Evolutionary conservation across 1,284 basidiomycete species (phyloP).

Genomic region (Mycosarcoma mackinlayi): DNA sequence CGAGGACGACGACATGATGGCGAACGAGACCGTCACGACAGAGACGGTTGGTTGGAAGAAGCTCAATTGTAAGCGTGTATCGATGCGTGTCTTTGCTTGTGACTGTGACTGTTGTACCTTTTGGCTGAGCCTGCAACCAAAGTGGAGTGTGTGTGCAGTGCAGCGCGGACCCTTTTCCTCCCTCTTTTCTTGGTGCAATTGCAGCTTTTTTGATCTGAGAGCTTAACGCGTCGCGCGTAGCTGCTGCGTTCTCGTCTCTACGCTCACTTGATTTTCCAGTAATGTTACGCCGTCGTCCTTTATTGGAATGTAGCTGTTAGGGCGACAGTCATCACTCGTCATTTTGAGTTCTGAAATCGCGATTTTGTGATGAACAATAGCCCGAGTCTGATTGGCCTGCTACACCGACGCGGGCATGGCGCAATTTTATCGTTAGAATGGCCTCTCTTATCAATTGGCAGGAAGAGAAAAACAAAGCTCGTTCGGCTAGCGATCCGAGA

Average conservation of each 20-base stretch:
- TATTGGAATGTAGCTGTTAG: neutral
- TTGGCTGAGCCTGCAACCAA: neutral
- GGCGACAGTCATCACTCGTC: neutral
- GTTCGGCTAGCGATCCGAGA: conserved; percentile 12
- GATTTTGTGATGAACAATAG: conserved; percentile 23
- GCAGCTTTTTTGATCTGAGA: neutral
- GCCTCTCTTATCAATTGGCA: conserved; percentile 15
- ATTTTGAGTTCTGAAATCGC: neutral
- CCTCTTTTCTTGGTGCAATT: neutral
- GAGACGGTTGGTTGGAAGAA: neutral
- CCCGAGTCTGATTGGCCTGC: conserved; percentile 30
- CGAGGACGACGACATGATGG: conserved; percentile 14
- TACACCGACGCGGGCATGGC: neutral
- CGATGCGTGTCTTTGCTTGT: no score
- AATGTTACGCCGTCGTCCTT: conserved; percentile 11
- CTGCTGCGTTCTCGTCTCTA: neutral
- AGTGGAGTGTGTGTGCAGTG: neutral
- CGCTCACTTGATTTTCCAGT: conserved; percentile 4
- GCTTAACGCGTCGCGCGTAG: conserved; percentile 36
- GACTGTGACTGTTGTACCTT: neutral
- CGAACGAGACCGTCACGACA: neutral
- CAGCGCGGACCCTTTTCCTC: neutral
- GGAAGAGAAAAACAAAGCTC: conserved; percentile 9
- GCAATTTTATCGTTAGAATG: neutral
- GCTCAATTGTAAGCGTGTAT: conserved; percentile 7